These are phyloP conservation scores for Phytophthora rubi DNA, from an alignment of 352 stramenopile genomes.

Conservation along the genomic window DNA sequence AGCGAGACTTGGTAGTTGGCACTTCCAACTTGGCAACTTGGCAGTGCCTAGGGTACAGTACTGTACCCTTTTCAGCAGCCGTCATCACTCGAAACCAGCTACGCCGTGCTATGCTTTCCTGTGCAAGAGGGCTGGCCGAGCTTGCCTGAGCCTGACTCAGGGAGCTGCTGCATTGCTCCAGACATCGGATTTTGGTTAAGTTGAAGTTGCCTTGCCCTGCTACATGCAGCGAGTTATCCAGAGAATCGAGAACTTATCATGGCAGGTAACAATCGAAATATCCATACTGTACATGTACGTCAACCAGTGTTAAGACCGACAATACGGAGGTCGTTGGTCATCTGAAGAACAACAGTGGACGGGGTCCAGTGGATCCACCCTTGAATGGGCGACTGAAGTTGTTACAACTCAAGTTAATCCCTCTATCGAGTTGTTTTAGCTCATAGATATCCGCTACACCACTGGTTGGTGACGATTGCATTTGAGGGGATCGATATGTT, in stretches of 20 bases:
- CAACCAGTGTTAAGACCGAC: background rate
- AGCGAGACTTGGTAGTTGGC: background rate
- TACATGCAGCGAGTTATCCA: background rate
- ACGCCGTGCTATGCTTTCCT: background rate
- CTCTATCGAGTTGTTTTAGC: too few species aligned
- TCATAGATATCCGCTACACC: too few species aligned
- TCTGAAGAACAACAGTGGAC: background rate
- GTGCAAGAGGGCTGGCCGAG: background rate
- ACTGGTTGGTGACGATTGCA: too few species aligned
- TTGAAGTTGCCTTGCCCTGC: background rate
- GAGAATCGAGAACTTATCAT: background rate
- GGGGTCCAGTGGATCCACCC: background rate
- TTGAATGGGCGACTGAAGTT: background rate
- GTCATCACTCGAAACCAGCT: background rate
- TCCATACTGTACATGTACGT: too few species aligned
- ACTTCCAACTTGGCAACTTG: too few species aligned
- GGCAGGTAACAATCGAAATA: background rate
- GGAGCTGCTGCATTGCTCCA: background rate
- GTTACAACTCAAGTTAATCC: too few species aligned
- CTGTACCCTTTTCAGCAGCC: background rate
- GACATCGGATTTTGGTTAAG: background rate
- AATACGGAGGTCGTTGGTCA: background rate
- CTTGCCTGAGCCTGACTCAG: background rate
- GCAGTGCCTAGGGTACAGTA: too few species aligned
- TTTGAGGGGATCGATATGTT: too few species aligned